A percentile compares a stretch with the other conserved stretches of the same genome.
Conservation (phyloP, 2,329 filamentous ascomycete genomes). For the Neofusicoccum parvum region DNA sequence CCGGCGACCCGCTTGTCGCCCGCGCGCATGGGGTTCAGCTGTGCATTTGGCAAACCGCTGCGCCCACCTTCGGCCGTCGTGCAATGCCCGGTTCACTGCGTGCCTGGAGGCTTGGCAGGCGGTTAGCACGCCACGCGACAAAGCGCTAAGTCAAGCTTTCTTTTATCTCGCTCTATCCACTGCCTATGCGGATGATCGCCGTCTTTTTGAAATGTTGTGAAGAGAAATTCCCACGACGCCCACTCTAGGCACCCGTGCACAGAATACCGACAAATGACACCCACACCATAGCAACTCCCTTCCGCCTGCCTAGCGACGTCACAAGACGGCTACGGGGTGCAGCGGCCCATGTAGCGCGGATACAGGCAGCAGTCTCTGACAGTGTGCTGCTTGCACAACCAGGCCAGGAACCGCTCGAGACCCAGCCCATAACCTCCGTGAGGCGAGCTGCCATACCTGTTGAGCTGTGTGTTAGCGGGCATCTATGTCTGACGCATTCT, state of each 20-base stretch:
- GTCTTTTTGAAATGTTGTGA: neutral
- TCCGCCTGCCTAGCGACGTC: neutral
- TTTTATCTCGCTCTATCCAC: conserved; percentile 17
- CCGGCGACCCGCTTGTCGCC: neutral
- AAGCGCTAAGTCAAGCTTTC: conserved; percentile 16
- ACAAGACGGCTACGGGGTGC: conserved; percentile 64
- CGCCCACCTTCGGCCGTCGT: neutral
- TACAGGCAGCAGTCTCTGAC: conserved; percentile 73
- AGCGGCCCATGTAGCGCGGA: conserved; percentile 78
- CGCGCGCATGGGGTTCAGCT: neutral
- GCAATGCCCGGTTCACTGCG: neutral
- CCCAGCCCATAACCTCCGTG: conserved; percentile 94
- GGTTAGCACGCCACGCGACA: conserved; percentile 4
- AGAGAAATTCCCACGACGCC: neutral
- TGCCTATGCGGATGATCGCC: neutral
- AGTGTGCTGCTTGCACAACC: conserved; percentile 68
- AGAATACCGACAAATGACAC: neutral
- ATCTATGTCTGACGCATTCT: neutral
- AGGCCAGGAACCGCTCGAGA: conserved; percentile 76
- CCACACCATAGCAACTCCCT: neutral
- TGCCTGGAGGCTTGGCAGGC: conserved; percentile 2
- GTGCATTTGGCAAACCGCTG: neutral
- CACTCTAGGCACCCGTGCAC: neutral
- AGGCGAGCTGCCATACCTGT: conserved; percentile 83
- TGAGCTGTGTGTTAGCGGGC: conserved; percentile 5